These are phyloP conservation scores for Metschnikowia noctiluminum DNA, from an alignment of 805 yeast genomes.

Conservation along the genomic window DNA sequence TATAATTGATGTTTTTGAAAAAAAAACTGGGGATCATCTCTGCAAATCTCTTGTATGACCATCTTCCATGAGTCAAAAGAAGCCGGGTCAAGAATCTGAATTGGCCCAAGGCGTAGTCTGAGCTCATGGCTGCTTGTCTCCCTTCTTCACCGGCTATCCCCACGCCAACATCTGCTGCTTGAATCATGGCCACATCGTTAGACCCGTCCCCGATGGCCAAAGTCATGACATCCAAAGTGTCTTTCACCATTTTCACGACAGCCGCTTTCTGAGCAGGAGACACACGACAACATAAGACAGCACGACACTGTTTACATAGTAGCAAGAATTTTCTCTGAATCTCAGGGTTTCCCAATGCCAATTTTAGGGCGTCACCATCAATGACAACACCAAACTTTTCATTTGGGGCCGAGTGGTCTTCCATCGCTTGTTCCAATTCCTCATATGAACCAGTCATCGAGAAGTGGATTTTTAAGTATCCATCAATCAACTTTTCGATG, in stretches of 20 bases:
- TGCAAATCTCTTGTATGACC: constrained; percentile 72
- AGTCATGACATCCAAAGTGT: constrained; percentile 66
- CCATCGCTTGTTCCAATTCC: constrained; percentile 50
- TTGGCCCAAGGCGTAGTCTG: constrained; percentile 82
- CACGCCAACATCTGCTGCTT: constrained; percentile 79
- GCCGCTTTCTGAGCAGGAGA: constrained; percentile 82
- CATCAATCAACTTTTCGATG: constrained; percentile 48
- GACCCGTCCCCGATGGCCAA: constrained; percentile 86
- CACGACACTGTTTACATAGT: constrained; percentile 69
- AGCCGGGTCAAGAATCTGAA: constrained; percentile 64
- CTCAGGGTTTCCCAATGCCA: constrained; percentile 38
- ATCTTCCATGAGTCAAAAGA: constrained; percentile 76
- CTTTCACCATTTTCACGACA: constrained; percentile 65
- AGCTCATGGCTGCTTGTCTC: constrained; percentile 81
- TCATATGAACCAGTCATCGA: constrained; percentile 56
- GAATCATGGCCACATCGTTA: constrained; percentile 85
- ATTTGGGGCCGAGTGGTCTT: constrained; percentile 63
- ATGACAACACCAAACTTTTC: constrained; percentile 58
- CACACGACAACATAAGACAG: constrained; percentile 82
- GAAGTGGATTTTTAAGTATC: constrained; percentile 55
- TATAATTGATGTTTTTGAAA: constrained; percentile 72
- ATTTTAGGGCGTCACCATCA: constrained; percentile 63
- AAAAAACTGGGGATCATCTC: constrained; percentile 80
- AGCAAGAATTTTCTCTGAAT: constrained; percentile 53
- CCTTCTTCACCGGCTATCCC: constrained; percentile 90